A percentile compares a stretch with the other conserved stretches of the same genome.
These are phyloP conservation scores for Cryptococcus sp. DNA, from an alignment of 1,284 basidiomycete genomes.

Conservation along the genomic window DNA sequence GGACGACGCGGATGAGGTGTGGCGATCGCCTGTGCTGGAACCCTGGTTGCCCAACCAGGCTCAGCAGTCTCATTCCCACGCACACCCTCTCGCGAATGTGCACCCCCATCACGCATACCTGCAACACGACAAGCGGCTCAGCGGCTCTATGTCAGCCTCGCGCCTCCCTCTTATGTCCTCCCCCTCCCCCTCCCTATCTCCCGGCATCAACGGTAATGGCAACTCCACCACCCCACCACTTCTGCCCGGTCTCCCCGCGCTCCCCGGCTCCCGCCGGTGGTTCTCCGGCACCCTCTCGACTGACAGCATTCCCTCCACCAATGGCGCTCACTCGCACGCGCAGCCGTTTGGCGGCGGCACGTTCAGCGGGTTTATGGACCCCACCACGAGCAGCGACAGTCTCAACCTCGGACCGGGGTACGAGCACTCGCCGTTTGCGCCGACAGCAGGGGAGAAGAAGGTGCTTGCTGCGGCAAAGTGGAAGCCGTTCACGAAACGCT, in stretches of 20 bases:
- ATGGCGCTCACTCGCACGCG: slow-evolving; percentile 30
- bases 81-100: too few species aligned
- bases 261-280: slow-evolving; percentile 37
- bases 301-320: slow-evolving; percentile 33
- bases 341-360: slow-evolving; percentile 3
- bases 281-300: slow-evolving; percentile 34
- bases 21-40: slow-evolving; percentile 24
- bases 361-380: slow-evolving; percentile 22
- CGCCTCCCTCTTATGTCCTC: not conserved
- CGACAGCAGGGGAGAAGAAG: slow-evolving; percentile 45
- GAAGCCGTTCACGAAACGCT: slow-evolving; percentile 37
- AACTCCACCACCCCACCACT: slow-evolving; percentile 7
- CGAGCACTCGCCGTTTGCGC: slow-evolving; percentile 41
- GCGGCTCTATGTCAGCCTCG: not conserved
- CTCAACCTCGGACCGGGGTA: slow-evolving; percentile 25
- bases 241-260: slow-evolving; percentile 18
- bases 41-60: not conserved
- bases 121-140: not conserved
- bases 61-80: not conserved
- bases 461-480: slow-evolving; percentile 39
- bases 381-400: slow-evolving; percentile 41
- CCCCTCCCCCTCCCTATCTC: not conserved
- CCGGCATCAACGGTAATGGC: not conserved
- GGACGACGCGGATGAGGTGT: slow-evolving; percentile 20
- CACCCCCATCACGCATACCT: not conserved